Evolutionary conservation across 768 basidiomycete species (phyloP), one percentile per base, ranked within the genome.

Genomic region (Leccinum incarnatum): DNA sequence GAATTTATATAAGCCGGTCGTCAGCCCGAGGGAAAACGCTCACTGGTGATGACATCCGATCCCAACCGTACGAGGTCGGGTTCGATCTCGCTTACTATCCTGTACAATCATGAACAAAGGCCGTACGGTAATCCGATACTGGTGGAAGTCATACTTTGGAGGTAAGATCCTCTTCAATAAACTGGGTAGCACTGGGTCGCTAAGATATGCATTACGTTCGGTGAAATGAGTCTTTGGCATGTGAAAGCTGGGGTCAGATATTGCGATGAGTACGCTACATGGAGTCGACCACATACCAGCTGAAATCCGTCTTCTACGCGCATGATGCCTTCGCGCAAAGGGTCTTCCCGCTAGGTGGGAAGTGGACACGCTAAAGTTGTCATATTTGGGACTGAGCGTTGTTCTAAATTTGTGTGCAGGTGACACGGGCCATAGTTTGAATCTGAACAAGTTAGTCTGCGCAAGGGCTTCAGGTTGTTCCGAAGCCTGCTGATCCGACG

Each of bases 301-400:
- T 88, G 86, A 63, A 88, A 88, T 34, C 88, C 88, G 50, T 88
- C 78, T 68, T 88, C 85, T 32, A 82, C 72, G 47, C 81, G 81
- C 88, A 89, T 88, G 53, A 19, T 40, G 40, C n/a, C 30, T 37
- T 59, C 19, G 34, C 34, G 14, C 25, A 37, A 54, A 23, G 29
- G 9, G 12, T 25, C 42, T 37, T 46, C 7, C 50, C 42, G 11
- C 50, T 12, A 27, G 51, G 48, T 54, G 53, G 46, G 42, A 64
- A 34, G 3, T 29, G n/a, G 17, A 23, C 51, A 5, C 17, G 37
- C 17, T 17, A 17, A 17, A 37, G 37, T 58, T 46, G 25, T 55
- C 46, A 45, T 5, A 21, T 45, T 45, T 21, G 19, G 42, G 42
- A n/a, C 10, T 27, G 27, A 27, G 27, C 8, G 27, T 21, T 19